Conservation (phyloP, 2,329 filamentous ascomycete genomes). For the Penicillium crustosum region DNA sequence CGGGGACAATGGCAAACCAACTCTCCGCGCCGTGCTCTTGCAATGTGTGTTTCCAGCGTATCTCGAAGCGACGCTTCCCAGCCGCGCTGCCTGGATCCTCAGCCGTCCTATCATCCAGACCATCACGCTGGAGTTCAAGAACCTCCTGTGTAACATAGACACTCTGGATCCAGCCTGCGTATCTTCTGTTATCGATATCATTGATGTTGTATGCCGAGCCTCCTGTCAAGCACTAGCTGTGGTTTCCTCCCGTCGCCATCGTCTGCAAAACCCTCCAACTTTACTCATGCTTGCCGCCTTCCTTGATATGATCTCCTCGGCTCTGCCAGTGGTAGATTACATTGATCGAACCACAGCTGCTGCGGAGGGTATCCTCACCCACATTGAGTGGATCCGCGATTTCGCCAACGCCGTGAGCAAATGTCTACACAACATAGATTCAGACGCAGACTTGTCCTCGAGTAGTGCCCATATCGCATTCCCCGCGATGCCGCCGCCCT, state of each 20-base stretch:
- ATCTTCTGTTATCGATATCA: conserved; percentile 35
- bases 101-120: conserved; percentile 54
- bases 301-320: conserved; percentile 43
- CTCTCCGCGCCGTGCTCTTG: conserved; percentile 53
- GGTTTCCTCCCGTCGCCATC: conserved; percentile 34
- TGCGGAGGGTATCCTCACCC: conserved; percentile 26
- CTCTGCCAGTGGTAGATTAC: conserved; percentile 49
- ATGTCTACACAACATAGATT: conserved; percentile 1
- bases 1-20: conserved; percentile 42
- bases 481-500: background rate
- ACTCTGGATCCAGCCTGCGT: conserved; percentile 43
- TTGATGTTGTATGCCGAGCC: conserved; percentile 42
- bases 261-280: conserved; percentile 42
- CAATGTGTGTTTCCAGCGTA: conserved; percentile 59
- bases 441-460: background rate
- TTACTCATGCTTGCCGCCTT: conserved; percentile 42
- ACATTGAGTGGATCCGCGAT: conserved; percentile 42
- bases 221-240: conserved; percentile 38
- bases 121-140: conserved; percentile 42
- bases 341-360: conserved; percentile 40
- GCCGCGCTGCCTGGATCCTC: conserved; percentile 52
- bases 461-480: conserved; percentile 9
- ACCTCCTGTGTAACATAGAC: conserved; percentile 49
- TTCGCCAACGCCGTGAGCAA: conserved; percentile 29
- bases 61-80: conserved; percentile 50